Evolutionary conservation across 192 early-diverging fungal genomes (phyloP).

Genomic region (Coemansia sp.): DNA sequence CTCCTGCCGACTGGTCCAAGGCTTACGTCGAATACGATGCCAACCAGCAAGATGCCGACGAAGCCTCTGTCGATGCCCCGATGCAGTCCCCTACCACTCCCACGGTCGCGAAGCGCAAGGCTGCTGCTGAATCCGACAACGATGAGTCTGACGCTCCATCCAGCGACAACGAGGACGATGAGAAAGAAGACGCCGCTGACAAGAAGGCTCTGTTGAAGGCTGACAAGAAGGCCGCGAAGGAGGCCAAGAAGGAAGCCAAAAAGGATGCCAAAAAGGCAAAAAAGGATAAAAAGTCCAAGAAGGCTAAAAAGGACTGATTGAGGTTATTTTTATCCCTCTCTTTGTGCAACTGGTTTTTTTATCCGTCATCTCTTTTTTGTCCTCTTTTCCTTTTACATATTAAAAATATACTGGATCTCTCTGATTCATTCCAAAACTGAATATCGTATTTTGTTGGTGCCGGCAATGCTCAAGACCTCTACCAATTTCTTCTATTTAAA

Average conservation of each 20-base stretch:
- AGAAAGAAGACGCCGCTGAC: neutral
- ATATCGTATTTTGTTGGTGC: too few species aligned
- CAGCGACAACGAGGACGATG: constrained; percentile 15
- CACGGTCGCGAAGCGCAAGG: constrained; percentile 30
- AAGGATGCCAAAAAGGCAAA: constrained; percentile 40
- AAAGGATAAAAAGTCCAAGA: constrained; percentile 36
- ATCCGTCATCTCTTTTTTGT: too few species aligned
- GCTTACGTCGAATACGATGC: constrained; percentile 69
- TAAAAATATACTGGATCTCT: too few species aligned
- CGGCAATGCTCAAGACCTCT: too few species aligned
- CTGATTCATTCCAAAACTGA: too few species aligned
- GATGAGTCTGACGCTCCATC: constrained; percentile 41
- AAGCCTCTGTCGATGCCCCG: neutral
- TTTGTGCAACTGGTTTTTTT: too few species aligned
- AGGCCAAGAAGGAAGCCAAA: constrained; percentile 33
- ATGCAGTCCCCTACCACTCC: neutral
- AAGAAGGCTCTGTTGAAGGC: constrained; percentile 16
- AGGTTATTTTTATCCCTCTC: neutral
- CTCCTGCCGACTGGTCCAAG: constrained; percentile 84
- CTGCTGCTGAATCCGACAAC: constrained; percentile 30
- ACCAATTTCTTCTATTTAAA: too few species aligned
- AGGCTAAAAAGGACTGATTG: constrained; percentile 43
- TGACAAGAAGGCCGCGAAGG: constrained; percentile 28
- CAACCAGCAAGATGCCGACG: neutral
- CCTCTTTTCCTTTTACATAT: too few species aligned